These are phyloP conservation scores for Pleurozium schreberi DNA, from an alignment of 225 moss, liverwort and hornwort genomes.

Conservation along the genomic window DNA sequence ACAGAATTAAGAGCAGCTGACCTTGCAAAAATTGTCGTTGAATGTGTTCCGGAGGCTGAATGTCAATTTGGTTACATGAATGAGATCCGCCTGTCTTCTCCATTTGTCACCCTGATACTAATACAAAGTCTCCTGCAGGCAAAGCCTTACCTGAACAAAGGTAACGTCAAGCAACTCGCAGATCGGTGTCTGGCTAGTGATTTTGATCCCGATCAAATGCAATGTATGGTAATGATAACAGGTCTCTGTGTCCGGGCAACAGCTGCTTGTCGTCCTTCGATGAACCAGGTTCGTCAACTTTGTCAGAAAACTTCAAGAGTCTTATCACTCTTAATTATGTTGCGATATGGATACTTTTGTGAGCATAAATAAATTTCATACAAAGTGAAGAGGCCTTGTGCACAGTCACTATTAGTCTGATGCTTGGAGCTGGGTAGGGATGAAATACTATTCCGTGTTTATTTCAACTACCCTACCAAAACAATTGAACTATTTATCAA, in stretches of 20 bases:
- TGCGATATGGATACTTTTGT: neutral
- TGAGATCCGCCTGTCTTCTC: neutral
- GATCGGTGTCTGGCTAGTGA: slow-evolving; percentile 25
- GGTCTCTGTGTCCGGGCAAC: slow-evolving; percentile 37
- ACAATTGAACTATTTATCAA: neutral
- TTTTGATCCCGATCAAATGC: slow-evolving; percentile 35
- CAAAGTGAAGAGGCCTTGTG: neutral
- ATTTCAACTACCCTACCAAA: neutral
- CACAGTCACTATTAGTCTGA: neutral
- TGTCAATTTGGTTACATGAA: neutral
- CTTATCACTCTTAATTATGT: too few species aligned
- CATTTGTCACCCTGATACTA: neutral
- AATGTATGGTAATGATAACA: slow-evolving; percentile 32
- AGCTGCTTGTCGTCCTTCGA: slow-evolving; percentile 45
- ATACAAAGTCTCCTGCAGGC: slow-evolving; percentile 6
- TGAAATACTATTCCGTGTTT: neutral
- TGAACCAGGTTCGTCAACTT: slow-evolving; percentile 32
- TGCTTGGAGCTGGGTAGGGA: neutral
- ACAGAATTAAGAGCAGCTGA: neutral
- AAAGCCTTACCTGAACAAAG: slow-evolving; percentile 31
- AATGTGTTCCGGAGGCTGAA: neutral
- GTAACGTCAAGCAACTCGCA: slow-evolving; percentile 22
- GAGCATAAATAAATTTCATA: neutral
- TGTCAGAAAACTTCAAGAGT: neutral
- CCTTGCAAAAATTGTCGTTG: neutral